Evolutionary conservation across 2,329 filamentous ascomycete species (phyloP).

Genomic region (Penicillium occitanis): DNA sequence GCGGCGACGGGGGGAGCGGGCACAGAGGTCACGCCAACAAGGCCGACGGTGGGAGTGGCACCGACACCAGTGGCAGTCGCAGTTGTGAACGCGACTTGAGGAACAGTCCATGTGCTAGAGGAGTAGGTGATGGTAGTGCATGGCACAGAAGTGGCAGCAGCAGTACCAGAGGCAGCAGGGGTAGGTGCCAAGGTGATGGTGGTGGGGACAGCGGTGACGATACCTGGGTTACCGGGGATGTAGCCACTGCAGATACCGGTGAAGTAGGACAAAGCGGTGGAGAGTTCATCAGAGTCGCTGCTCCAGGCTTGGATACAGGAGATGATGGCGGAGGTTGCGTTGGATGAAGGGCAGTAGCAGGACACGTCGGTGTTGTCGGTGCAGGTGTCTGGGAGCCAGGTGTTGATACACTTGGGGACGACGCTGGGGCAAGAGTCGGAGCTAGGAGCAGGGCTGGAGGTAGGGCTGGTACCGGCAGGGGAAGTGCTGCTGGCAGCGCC

Average conservation of each 20-base stretch:
- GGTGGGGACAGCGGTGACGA: constrained; percentile 71
- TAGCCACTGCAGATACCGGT: constrained; percentile 84
- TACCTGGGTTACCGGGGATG: constrained; percentile 74
- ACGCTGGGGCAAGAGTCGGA: constrained; percentile 59
- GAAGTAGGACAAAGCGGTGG: constrained; percentile 76
- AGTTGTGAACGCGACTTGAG: constrained; percentile 46
- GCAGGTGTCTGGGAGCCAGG: constrained; percentile 76
- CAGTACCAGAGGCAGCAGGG: constrained; percentile 35
- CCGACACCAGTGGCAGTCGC: constrained; percentile 27
- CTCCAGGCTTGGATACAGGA: constrained; percentile 78
- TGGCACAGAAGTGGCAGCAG: constrained; percentile 37
- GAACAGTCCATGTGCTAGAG: constrained; percentile 46
- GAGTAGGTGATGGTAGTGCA: constrained; percentile 45
- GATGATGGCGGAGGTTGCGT: constrained; percentile 77
- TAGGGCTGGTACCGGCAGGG: constrained; percentile 21
- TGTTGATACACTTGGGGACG: constrained; percentile 87
- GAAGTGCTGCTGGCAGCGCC: constrained; percentile 33
- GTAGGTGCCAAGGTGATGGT: constrained; percentile 56
- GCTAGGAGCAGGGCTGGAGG: constrained; percentile 29
- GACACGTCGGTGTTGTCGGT: constrained; percentile 74
- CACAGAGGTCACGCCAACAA: constrained; percentile 30
- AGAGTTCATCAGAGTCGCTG: constrained; percentile 63
- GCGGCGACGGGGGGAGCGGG: constrained; percentile 24
- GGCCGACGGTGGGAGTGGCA: constrained; percentile 31
- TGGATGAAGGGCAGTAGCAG: constrained; percentile 82